Percentiles rank a stretch among this genome's conserved stretches.
Conservation (phyloP, 805 yeast genomes). For the Kodamaea neixiangensis region DNA sequence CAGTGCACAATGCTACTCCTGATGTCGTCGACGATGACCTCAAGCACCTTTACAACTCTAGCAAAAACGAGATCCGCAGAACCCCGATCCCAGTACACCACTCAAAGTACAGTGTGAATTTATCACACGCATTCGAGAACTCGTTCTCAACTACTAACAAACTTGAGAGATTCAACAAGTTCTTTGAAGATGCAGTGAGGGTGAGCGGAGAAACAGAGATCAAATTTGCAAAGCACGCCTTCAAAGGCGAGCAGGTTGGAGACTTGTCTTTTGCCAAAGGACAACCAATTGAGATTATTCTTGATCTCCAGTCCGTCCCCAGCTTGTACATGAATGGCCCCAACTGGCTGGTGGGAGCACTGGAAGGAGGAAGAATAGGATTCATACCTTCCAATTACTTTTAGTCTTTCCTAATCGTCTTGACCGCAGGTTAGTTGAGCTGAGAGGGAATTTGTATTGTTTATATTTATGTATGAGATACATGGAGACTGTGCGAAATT, state of each 20-base stretch:
- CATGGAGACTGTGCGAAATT: too few relatives aligned
- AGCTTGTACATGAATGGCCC: conserved; percentile 21
- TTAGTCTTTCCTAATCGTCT: neutral
- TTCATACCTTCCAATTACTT: conserved; percentile 31
- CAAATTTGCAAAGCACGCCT: conserved; percentile 24
- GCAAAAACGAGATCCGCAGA: conserved; percentile 34
- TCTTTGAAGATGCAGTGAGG: conserved; percentile 22
- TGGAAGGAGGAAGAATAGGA: conserved; percentile 29
- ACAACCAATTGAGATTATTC: conserved; percentile 33
- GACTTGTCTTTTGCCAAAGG: conserved; percentile 39
- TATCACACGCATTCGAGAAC: conserved; percentile 15
- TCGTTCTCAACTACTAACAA: conserved; percentile 27
- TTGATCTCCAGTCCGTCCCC: conserved; percentile 30
- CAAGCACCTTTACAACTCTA: conserved; percentile 30
- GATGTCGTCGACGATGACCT: conserved; percentile 24
- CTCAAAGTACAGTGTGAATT: conserved; percentile 12
- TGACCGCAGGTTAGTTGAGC: conserved; percentile 1
- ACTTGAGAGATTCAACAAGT: conserved; percentile 23
- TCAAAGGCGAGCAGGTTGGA: conserved; percentile 36
- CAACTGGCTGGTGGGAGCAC: conserved; percentile 38
- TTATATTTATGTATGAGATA: neutral
- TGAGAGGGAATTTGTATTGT: conserved; percentile 3
- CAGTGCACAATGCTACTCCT: conserved; percentile 16
- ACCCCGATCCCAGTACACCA: conserved; percentile 27
- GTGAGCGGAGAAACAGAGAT: conserved; percentile 4